These are phyloP conservation scores for Schwanniomyces vanrijiae DNA, from an alignment of 805 yeast genomes.

Conservation along the genomic window DNA sequence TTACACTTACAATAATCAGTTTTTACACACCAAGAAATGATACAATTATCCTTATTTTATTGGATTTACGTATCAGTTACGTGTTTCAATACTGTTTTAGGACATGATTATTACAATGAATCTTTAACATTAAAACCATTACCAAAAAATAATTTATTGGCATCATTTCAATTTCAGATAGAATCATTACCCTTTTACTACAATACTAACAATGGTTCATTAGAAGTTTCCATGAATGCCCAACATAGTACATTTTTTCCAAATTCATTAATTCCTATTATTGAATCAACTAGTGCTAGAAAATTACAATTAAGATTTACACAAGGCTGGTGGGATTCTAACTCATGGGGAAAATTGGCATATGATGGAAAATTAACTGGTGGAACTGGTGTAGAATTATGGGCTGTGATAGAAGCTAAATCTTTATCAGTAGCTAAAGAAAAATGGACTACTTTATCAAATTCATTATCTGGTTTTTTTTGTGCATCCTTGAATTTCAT, in stretches of 20 bases:
- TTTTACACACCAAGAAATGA: background rate
- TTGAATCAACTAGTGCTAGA: conserved; percentile 63
- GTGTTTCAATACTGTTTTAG: conserved; percentile 1
- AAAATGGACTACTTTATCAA: conserved; percentile 71
- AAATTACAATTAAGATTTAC: conserved; percentile 84
- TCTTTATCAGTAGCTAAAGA: conserved; percentile 52
- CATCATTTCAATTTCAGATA: conserved; percentile 69
- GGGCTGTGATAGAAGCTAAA: conserved; percentile 78
- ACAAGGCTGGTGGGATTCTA: conserved; percentile 94
- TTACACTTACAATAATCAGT: background rate
- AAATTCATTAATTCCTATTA: conserved; percentile 72
- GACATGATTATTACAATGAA: conserved; percentile 52
- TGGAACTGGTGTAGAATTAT: conserved; percentile 93
- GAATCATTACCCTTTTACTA: conserved; percentile 47
- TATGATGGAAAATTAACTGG: conserved; percentile 71
- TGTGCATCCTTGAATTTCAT: conserved; percentile 94
- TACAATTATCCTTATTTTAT: background rate
- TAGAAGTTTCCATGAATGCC: background rate
- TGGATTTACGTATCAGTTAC: background rate
- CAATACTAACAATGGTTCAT: conserved; percentile 9
- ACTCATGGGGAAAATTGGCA: conserved; percentile 83
- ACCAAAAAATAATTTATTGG: conserved; percentile 65
- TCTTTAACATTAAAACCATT: conserved; percentile 63
- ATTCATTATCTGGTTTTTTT: conserved; percentile 83
- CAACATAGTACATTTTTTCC: conserved; percentile 74